Evolutionary conservation across 2,329 filamentous ascomycete species (phyloP).

Genomic region (Helotiales sp.): DNA sequence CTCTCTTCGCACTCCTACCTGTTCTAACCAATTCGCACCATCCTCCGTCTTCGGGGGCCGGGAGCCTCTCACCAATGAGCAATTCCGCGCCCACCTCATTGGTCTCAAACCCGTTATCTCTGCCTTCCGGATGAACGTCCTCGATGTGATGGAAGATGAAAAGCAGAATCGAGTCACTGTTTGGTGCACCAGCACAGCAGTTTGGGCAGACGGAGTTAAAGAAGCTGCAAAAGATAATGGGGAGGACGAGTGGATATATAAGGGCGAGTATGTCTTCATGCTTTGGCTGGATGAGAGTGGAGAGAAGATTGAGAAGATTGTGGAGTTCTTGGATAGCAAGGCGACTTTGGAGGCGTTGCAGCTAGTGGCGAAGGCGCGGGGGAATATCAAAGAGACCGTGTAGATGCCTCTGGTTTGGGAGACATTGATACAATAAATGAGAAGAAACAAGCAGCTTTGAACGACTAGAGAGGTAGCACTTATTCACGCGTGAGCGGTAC

Average conservation of each 20-base stretch:
- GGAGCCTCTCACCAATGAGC: not conserved
- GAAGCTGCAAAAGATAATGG: not conserved
- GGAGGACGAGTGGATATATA: constrained; percentile 30
- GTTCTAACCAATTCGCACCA: constrained; percentile 7
- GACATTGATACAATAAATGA: no score
- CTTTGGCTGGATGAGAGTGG: constrained; percentile 33
- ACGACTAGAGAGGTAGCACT: no score
- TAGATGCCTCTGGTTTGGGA: no score
- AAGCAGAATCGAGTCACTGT: constrained; percentile 29
- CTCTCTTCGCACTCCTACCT: constrained; percentile 1
- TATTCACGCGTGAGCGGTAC: no score
- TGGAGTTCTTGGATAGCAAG: constrained; percentile 38
- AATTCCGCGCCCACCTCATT: not conserved
- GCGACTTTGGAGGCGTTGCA: constrained; percentile 6
- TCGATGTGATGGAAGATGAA: constrained; percentile 24
- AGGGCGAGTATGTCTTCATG: constrained; percentile 37
- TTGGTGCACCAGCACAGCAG: constrained; percentile 31
- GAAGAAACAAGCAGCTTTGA: no score
- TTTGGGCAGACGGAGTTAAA: constrained; percentile 31
- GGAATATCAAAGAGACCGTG: no score
- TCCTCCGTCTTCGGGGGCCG: not conserved
- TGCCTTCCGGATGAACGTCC: constrained; percentile 23
- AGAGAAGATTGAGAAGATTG: constrained; percentile 29
- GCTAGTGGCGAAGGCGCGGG: constrained; percentile 6
- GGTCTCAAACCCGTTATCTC: constrained; percentile 13